Evolutionary conservation across 2,329 filamentous ascomycete species (phyloP), one percentile per base, ranked within the genome.

Genomic region (Paraphaeosphaeria minitans): DNA sequence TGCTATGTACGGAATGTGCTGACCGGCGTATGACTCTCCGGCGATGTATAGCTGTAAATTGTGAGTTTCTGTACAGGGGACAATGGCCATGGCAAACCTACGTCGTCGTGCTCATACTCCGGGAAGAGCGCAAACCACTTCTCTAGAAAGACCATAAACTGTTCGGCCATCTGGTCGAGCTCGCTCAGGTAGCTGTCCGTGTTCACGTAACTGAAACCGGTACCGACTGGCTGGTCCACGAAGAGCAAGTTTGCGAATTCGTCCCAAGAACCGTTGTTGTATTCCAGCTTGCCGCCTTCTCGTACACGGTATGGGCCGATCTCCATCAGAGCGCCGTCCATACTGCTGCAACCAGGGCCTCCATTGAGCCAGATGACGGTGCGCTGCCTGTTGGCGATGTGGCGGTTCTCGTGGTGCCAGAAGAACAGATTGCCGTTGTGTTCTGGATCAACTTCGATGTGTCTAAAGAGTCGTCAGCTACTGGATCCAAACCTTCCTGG

Each of bases 301-400:
- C 90, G 89, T 57, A 99, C 80, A 64, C 95, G 84, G 77, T 97
- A 99, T 2, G 95, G 95, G 0, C 95, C 95, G 63, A 99, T 87
- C 78, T 99, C 95, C 88, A 98, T 98, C 82, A 98, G 78, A 2
- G 92, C 93, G 66, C 94, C 95, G 76, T 99, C 96, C 84, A 97
- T 93, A 29, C 94, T 98, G 77, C 93, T 97, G 78, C 95, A 99
- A 29, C 96, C 95, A 1, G 95, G 95, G 0, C 95, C 96, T 55
- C 95, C 96, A 74, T 99, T 99, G 58, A 99, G 81, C 95, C 96
- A 99, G 71, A 99, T 88, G 12, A 99, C 90, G 2, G 93, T 97
- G 58, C 95, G 87, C 76, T 95, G 91, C 68, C 85, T 87, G 75
- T 98, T 91, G 57, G 93, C 94, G 66, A 99, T 97, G 77, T 99